Percentiles rank a stretch among this genome's conserved stretches.
These are phyloP conservation scores for Ustilago tritici DNA, from an alignment of 1,284 basidiomycete genomes.

Conservation along the genomic window DNA sequence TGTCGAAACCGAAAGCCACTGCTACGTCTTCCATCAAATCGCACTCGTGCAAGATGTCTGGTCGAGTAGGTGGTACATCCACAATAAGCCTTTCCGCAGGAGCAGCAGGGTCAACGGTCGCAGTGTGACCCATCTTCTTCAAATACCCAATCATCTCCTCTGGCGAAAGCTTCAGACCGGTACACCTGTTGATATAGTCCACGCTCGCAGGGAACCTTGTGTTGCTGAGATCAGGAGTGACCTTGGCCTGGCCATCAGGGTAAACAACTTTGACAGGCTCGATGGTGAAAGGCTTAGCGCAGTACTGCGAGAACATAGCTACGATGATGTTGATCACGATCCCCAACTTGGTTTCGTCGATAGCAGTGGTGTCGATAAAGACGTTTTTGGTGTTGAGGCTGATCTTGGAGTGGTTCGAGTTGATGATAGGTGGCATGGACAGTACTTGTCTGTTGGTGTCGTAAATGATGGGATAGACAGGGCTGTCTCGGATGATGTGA, in stretches of 20 bases:
- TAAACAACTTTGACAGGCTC: conserved; percentile 66
- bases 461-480: conserved; percentile 98
- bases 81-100: conserved; percentile 78
- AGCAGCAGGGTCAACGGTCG: conserved; percentile 38
- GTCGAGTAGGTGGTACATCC: conserved; percentile 86
- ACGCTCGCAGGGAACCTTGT: conserved; percentile 81
- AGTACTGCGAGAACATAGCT: conserved; percentile 98
- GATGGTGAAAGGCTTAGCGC: conserved; percentile 81
- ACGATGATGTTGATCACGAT: conserved; percentile 94
- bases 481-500: conserved; percentile 91
- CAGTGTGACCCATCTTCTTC: conserved; percentile 76
- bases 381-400: conserved; percentile 92
- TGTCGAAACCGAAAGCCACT: conserved; percentile 98
- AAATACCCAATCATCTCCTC: conserved; percentile 78
- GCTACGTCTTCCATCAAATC: conserved; percentile 99
- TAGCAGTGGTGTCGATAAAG: conserved; percentile 96
- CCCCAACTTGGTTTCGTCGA: conserved; percentile 95
- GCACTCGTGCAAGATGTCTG: conserved; percentile 97
- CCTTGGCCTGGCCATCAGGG: conserved; percentile 75
- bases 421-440: conserved; percentile 92
- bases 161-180: conserved; percentile 80
- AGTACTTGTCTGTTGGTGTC: conserved; percentile 86
- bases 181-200: conserved; percentile 95
- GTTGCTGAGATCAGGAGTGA: conserved; percentile 85
- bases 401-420: conserved; percentile 83